Conservation (phyloP, 73 alveolate genomes). For the Urostyla sp. region DNA sequence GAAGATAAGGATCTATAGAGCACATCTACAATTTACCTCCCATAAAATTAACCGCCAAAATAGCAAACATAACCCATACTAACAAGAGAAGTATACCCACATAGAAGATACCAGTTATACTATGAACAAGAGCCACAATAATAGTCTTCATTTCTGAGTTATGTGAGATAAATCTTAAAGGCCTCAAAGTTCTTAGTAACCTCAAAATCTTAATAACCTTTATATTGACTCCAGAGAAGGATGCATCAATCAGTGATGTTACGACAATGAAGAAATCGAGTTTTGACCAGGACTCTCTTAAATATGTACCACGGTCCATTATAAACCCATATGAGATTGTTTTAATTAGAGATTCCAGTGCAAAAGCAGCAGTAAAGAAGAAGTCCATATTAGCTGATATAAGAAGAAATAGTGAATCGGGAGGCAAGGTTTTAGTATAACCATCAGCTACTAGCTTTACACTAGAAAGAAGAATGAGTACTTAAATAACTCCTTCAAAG, state of each 20-base stretch:
- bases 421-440: constrained; percentile 10
- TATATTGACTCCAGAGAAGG: constrained; percentile 67
- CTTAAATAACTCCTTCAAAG: constrained; percentile 55
- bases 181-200: constrained; percentile 92
- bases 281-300: constrained; percentile 93
- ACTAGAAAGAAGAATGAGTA: constrained; percentile 40
- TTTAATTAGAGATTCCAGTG: constrained; percentile 79
- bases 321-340: constrained; percentile 85
- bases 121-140: constrained; percentile 85
- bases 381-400: constrained; percentile 51
- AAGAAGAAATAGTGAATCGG: neutral
- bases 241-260: constrained; percentile 86
- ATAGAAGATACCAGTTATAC: constrained; percentile 79
- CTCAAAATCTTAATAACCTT: constrained; percentile 83
- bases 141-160: constrained; percentile 89
- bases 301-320: constrained; percentile 82
- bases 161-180: constrained; percentile 93
- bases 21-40: constrained; percentile 68
- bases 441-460: constrained; percentile 66
- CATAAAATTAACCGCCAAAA: constrained; percentile 54
- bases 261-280: constrained; percentile 94
- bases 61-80: constrained; percentile 79
- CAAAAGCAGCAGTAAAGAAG: constrained; percentile 74
- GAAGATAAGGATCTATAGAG: constrained; percentile 17
- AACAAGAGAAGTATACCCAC: constrained; percentile 82